Evolutionary conservation across 192 early-diverging fungal species (phyloP), one percentile per base, ranked within the genome.

Genomic region (Irineochytrium annulatum): DNA sequence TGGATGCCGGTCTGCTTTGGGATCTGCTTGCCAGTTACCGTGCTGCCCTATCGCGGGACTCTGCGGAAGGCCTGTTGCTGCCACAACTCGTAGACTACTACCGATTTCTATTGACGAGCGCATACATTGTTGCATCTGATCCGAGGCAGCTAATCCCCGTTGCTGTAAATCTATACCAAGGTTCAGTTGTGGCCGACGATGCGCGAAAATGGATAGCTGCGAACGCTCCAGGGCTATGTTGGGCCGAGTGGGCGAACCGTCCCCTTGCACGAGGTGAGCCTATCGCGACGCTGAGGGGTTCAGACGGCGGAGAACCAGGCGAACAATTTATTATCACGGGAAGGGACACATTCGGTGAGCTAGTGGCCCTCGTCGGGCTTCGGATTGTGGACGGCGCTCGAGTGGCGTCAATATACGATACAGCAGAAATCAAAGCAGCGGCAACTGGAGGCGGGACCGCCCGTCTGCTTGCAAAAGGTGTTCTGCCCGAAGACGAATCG

Each of bases 221-320:
- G 1, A 35, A 55, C 24, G 65, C 58, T 31, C 65, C 65, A 11
- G 65, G 65, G 3, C 39, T 67, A 3, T 59, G 37, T 52, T 67
- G 65, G 65, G 43, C 59, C 8, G 65, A 67, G 37, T 67, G 65
- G 65, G 22, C 52, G 11, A 67, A 67, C 48, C 56, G 65, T 16
- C 65, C 65, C 3, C 34, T 49, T 37, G 65, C 65, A 17, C 56
- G 65, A 20, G 65, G 65, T 3, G 65, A 67, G 28, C 65, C 65
- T 14, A 51, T 67, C 27, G 65, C 59, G 4, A 67, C 65, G n/a
- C 52, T 67, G 26, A 45, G 65, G 14, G 65, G 65, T 37, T 60
- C 58, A 13, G 65, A 67, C 32, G 52, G 57, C n/a, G 58, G 58
- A 27, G 27, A n/a, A 2, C 20, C 20, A 2, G 59, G 30, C 17